A percentile compares a stretch with the other conserved stretches of the same genome.
phyloP scores from a whole-genome alignment of 1,284 basidiomycete species.

The Porphyrellus sp. region DNA sequence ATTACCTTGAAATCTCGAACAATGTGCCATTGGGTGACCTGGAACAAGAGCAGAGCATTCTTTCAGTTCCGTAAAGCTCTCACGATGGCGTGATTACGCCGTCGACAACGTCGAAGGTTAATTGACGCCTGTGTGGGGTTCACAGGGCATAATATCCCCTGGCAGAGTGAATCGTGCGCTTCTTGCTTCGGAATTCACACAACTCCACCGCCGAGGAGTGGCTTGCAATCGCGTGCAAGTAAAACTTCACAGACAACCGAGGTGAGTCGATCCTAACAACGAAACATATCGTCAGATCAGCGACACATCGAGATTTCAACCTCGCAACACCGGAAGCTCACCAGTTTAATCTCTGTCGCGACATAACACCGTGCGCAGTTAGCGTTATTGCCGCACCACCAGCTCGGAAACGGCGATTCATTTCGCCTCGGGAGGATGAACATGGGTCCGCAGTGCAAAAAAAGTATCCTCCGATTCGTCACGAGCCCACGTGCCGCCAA shows the following conservation, averaged over 20 bases:
- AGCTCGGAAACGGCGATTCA: not conserved
- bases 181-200: not conserved
- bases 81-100: not conserved
- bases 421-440: not conserved
- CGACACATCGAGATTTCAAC: too few relatives aligned
- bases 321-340: not conserved
- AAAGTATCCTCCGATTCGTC: not conserved
- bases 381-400: not conserved
- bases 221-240: not conserved
- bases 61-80: not conserved
- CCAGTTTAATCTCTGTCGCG: not conserved
- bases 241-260: not conserved
- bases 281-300: not conserved
- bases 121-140: not conserved
- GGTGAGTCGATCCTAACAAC: not conserved
- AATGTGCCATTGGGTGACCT: not conserved
- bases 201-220: not conserved
- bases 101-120: too few relatives aligned
- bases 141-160: not conserved
- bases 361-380: not conserved
- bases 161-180: not conserved
- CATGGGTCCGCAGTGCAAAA: not conserved
- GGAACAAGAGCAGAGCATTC: not conserved
- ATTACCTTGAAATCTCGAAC: not conserved
- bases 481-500: not conserved